Conservation (phyloP, 176 grass and related monocot genomes). For the Dendrocalamus sinicus region DNA sequence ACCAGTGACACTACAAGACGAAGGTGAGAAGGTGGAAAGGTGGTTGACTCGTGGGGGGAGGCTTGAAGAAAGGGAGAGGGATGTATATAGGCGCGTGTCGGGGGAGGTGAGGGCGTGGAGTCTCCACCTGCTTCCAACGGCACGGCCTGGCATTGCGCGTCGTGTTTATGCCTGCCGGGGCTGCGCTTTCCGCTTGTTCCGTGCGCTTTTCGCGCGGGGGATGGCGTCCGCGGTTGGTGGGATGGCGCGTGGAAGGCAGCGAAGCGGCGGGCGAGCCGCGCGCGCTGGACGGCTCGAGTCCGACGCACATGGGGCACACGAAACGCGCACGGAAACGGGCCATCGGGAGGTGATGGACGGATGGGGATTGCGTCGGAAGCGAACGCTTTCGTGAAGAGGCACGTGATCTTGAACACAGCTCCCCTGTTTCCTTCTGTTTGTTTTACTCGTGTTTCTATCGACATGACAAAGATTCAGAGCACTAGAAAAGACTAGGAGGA, state of each 20-base stretch:
- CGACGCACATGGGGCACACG: slow-evolving; percentile 18
- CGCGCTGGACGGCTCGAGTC: not conserved
- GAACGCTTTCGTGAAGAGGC: not conserved
- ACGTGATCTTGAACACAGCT: not conserved
- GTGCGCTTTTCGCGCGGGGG: not conserved
- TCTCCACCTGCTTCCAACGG: slow-evolving; percentile 53
- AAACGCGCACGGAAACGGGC: slow-evolving; percentile 6
- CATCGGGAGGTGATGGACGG: not conserved
- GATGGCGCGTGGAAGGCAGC: slow-evolving; percentile 24
- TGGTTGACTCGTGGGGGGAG: no score
- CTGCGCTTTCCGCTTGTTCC: slow-evolving; percentile 40
- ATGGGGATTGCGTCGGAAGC: not conserved
- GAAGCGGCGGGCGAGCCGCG: not conserved
- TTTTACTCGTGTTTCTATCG: no score
- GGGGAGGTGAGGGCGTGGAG: slow-evolving; percentile 37
- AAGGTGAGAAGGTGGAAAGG: slow-evolving; percentile 18
- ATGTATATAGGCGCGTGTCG: slow-evolving; percentile 37
- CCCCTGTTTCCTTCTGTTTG: no score
- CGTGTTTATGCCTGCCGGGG: not conserved
- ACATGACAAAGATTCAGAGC: no score
- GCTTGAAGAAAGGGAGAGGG: no score
- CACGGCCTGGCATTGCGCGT: slow-evolving; percentile 6
- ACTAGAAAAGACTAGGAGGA: no score
- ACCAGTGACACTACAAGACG: not conserved
- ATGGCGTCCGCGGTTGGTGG: slow-evolving; percentile 25